Evolutionary conservation across 2,329 filamentous ascomycete species (phyloP), one percentile per base, ranked within the genome.

Genomic region (Cytospora piceicola): DNA sequence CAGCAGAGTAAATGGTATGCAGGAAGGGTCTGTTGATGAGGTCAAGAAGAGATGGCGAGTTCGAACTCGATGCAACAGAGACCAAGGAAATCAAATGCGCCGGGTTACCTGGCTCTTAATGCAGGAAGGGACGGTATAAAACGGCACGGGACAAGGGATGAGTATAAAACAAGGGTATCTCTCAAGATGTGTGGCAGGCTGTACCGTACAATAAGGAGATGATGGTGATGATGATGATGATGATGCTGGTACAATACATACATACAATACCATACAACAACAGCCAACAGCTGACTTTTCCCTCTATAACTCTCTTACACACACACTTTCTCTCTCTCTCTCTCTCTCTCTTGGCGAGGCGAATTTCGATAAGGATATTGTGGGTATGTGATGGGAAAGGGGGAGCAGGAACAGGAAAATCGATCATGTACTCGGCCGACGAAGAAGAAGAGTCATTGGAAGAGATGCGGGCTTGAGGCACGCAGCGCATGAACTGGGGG

Each of bases 21-120:
- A 49, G 46, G 46, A n/a, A 22, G 46, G n/a, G 46, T 60, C 24
- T 24, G 30, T 39, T 39, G 51, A 22, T 36, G 34, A 52, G 58
- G 34, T 20, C n/a, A 32, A 52, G 27, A 32, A 52, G 27, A 20
- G 12, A 49, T 14, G 29, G 56, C 52, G 63, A 64, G 27, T n/a
- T 57, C 39, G 24, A 57, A 54, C 36, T 67, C 61, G 42, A 67
- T 65, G 65, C 61, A 54, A 42, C 46, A n/a, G 15, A 32, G 59
- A 57, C 30, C 27, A 49, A 34, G 20, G 42, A 5, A 5, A 46
- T 39, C 8, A 65, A 55, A 58, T 63, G 64, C 64, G 64, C 54
- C 59, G 55, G 54, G 42, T n/a, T n/a, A n/a, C 59, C 54, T 66
- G 57, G 34, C 46, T 66, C 64, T 53, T 56, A 53, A 60, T 15